Conservation (phyloP, 176 grass and related monocot genomes). For the Eragrostis nindensis region DNA sequence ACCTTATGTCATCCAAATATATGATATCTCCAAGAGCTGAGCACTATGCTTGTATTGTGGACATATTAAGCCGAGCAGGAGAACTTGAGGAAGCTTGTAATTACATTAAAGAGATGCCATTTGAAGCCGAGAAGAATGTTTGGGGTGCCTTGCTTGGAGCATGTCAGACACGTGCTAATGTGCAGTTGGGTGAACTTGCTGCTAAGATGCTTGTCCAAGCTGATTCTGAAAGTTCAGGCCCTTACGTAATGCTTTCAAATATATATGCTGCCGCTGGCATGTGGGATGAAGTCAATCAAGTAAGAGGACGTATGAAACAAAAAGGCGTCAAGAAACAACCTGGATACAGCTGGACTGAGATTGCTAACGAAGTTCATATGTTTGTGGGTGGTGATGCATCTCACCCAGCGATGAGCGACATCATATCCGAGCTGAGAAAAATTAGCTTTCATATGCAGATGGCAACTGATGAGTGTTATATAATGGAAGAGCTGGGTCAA, state of each 20-base stretch:
- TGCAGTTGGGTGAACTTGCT: slow-evolving; percentile 83
- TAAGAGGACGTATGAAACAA: slow-evolving; percentile 82
- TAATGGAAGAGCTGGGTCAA: slow-evolving; percentile 28
- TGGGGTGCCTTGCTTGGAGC: slow-evolving; percentile 74
- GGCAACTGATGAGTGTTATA: slow-evolving; percentile 31
- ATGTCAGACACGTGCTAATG: slow-evolving; percentile 69
- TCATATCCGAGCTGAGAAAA: slow-evolving; percentile 62
- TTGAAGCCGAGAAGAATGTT: slow-evolving; percentile 63
- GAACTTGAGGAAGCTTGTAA: slow-evolving; percentile 71
- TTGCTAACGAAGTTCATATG: slow-evolving; percentile 76
- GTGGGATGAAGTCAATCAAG: slow-evolving; percentile 77
- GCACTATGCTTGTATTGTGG: slow-evolving; percentile 88
- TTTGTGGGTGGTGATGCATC: slow-evolving; percentile 84
- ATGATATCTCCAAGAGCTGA: slow-evolving; percentile 57
- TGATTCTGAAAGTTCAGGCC: slow-evolving; percentile 66
- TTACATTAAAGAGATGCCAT: slow-evolving; percentile 77
- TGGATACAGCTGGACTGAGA: slow-evolving; percentile 89
- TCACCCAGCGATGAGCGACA: slow-evolving; percentile 77
- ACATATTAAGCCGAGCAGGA: slow-evolving; percentile 75
- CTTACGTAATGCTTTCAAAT: slow-evolving; percentile 89
- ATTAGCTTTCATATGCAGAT: slow-evolving; percentile 85
- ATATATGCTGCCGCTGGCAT: slow-evolving; percentile 88
- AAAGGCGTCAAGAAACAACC: slow-evolving; percentile 90
- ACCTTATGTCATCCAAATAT: slow-evolving; percentile 71
- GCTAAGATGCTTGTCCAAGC: slow-evolving; percentile 68